A percentile compares a stretch with the other conserved stretches of the same genome.
These are phyloP conservation scores for Kuraishia molischiana DNA, from an alignment of 805 yeast species.

Conservation along the genomic window DNA sequence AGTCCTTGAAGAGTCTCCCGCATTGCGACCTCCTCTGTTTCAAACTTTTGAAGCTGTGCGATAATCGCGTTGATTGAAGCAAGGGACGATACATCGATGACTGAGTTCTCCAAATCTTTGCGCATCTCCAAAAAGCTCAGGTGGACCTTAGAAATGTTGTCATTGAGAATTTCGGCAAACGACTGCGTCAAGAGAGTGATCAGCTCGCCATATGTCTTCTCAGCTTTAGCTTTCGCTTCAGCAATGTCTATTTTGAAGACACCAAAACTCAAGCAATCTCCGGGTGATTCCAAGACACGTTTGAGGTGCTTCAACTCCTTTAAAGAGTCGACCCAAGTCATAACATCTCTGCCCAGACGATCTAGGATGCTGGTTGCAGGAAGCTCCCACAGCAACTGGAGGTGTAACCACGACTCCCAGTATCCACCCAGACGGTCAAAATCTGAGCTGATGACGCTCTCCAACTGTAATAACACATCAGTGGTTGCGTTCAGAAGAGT, in stretches of 20 bases:
- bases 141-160: too few species aligned
- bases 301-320: slow-evolving; percentile 33
- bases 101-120: not conserved
- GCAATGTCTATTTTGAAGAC: slow-evolving; percentile 31
- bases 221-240: slow-evolving; percentile 41
- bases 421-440: slow-evolving; percentile 24
- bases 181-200: slow-evolving; percentile 27
- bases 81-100: not conserved
- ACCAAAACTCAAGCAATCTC: slow-evolving; percentile 30
- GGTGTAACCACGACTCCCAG: slow-evolving; percentile 38
- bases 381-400: slow-evolving; percentile 54
- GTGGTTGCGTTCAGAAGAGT: too few species aligned
- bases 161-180: not conserved
- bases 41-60: not conserved
- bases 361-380: slow-evolving; percentile 28
- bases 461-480: too few species aligned
- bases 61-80: not conserved
- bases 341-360: slow-evolving; percentile 23
- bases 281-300: slow-evolving; percentile 40
- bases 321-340: slow-evolving; percentile 38
- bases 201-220: slow-evolving; percentile 45
- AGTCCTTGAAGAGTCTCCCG: not conserved
- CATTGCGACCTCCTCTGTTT: not conserved
- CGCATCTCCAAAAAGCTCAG: too few species aligned
- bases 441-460: too few species aligned